These are phyloP conservation scores for Teratosphaeriaceae sp. DNA, from an alignment of 2,329 filamentous ascomycete species.

Conservation along the genomic window DNA sequence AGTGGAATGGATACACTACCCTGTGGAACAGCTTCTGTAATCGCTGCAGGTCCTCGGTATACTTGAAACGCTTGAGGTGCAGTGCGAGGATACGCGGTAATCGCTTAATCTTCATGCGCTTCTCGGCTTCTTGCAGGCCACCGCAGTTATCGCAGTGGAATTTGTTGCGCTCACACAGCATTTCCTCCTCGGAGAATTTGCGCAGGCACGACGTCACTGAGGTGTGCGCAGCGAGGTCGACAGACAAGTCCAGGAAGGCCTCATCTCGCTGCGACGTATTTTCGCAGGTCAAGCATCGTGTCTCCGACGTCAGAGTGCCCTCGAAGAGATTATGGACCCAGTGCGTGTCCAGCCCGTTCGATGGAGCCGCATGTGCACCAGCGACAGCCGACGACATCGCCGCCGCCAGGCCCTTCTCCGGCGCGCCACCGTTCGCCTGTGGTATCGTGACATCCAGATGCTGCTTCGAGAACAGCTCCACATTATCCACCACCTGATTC, in stretches of 20 bases:
- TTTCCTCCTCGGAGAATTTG: conserved; percentile 96
- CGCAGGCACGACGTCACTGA: conserved; percentile 92
- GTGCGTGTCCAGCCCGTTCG: conserved; percentile 37
- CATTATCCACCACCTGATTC: conserved; percentile 93
- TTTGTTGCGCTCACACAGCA: conserved; percentile 97
- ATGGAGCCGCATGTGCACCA: conserved; percentile 11
- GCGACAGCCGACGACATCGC: conserved; percentile 17
- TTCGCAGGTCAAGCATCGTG: conserved; percentile 92
- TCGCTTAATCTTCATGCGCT: conserved; percentile 98
- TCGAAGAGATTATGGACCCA: conserved; percentile 99
- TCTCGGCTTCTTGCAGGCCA: conserved; percentile 93
- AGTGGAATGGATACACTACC: conserved; percentile 93
- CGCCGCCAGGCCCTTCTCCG: conserved; percentile 16
- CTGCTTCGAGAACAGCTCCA: conserved; percentile 76
- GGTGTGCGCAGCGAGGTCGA: conserved; percentile 90
- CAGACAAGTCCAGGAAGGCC: conserved; percentile 90
- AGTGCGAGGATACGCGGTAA: conserved; percentile 85
- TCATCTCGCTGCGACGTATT: conserved; percentile 93
- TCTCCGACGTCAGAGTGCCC: conserved; percentile 89
- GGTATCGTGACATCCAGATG: conserved; percentile 37
- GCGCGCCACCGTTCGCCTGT: conserved; percentile 20
- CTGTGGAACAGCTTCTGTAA: conserved; percentile 95
- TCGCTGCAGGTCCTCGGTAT: conserved; percentile 88
- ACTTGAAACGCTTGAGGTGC: conserved; percentile 96
- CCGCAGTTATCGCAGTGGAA: conserved; percentile 98